Conservation (phyloP, 2,329 filamentous ascomycete genomes). For the Fusarium buharicum region DNA sequence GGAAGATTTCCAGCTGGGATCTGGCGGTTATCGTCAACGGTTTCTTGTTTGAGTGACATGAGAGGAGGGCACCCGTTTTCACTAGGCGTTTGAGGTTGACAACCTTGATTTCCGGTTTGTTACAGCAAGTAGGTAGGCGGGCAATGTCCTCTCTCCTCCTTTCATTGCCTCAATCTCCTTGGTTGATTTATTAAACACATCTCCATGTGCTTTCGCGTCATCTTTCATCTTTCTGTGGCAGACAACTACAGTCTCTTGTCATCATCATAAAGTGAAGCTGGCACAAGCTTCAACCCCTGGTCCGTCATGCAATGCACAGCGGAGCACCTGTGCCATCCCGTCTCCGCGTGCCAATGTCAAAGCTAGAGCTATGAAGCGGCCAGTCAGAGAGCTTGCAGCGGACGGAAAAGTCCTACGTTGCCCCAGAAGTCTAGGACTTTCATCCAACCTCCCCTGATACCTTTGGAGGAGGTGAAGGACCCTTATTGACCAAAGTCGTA, state of each 20-base stretch:
- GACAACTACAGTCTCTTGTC: not conserved
- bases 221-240: conserved; percentile 19
- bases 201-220: conserved; percentile 8
- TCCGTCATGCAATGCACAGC: conserved; percentile 41
- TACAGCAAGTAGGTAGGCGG: not conserved
- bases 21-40: conserved; percentile 25
- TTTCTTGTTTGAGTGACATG: conserved; percentile 14
- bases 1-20: conserved; percentile 30
- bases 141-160: conserved; percentile 6
- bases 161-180: not conserved
- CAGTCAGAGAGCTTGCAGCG: conserved; percentile 20
- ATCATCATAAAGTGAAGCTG: conserved; percentile 26
- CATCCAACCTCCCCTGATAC: conserved; percentile 15
- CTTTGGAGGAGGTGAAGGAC: conserved; percentile 4
- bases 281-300: conserved; percentile 42
- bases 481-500: conserved; percentile 18
- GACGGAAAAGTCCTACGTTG: conserved; percentile 36
- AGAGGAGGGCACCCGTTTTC: conserved; percentile 23
- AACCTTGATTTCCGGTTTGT: conserved; percentile 17
- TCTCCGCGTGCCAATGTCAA: conserved; percentile 20
- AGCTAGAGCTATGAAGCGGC: conserved; percentile 14
- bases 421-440: conserved; percentile 33
- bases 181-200: not conserved
- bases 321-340: conserved; percentile 35
- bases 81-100: conserved; percentile 41